phyloP scores from a whole-genome alignment of 805 yeast species.

The Yarrowia phangngaensis region DNA sequence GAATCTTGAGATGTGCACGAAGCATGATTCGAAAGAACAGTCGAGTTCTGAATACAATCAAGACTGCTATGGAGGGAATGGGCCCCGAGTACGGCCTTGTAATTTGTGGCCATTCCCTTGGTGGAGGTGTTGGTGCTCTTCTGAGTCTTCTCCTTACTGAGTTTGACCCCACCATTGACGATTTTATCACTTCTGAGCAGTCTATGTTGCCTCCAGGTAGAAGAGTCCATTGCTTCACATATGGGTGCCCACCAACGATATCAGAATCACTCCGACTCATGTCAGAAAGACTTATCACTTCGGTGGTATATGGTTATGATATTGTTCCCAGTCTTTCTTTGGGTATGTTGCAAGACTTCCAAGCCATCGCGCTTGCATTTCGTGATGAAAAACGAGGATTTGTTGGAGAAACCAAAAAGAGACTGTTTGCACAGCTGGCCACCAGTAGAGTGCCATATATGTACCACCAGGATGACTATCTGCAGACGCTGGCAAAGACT shows the following conservation, averaged over 20 bases:
- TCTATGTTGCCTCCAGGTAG: slow-evolving; percentile 36
- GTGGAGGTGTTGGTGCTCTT: slow-evolving; percentile 40
- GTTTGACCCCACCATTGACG: slow-evolving; percentile 22
- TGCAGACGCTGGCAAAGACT: slow-evolving; percentile 35
- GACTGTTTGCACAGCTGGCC: slow-evolving; percentile 35
- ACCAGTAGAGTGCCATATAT: slow-evolving; percentile 26
- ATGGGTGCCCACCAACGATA: slow-evolving; percentile 39
- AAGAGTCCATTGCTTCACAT: slow-evolving; percentile 36
- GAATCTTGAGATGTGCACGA: slow-evolving; percentile 38
- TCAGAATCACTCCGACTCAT: slow-evolving; percentile 33
- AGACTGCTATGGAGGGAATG: slow-evolving; percentile 33
- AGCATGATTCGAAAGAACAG: slow-evolving; percentile 31
- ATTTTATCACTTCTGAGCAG: slow-evolving; percentile 32
- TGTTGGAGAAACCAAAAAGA: slow-evolving; percentile 33
- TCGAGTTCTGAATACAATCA: slow-evolving; percentile 35
- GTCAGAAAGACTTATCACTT: slow-evolving; percentile 34
- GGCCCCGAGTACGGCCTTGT: slow-evolving; percentile 38
- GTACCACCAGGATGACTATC: slow-evolving; percentile 34
- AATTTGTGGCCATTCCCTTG: slow-evolving; percentile 40
- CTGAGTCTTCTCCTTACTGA: slow-evolving; percentile 35
- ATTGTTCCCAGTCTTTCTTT: slow-evolving; percentile 39
- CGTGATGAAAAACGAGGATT: slow-evolving; percentile 34
- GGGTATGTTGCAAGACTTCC: slow-evolving; percentile 38
- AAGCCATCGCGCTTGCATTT: slow-evolving; percentile 35
- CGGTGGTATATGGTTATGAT: slow-evolving; percentile 39